These are phyloP conservation scores for Paecilomyces niveus DNA, from an alignment of 2,329 filamentous ascomycete species.

Conservation along the genomic window DNA sequence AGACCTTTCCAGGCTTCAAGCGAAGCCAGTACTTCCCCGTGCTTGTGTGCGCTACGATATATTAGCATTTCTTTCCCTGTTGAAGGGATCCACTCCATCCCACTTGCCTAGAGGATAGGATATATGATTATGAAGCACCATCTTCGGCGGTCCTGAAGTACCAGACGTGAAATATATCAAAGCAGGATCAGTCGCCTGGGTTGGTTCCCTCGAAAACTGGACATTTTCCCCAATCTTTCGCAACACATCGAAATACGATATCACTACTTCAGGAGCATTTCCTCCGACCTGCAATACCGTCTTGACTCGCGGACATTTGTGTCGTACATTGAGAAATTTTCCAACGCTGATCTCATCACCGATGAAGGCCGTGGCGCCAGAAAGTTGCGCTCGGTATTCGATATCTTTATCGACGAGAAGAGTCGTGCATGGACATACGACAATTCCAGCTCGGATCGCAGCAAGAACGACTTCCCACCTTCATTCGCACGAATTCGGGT, in stretches of 20 bases:
- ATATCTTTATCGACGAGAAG: constrained; percentile 34
- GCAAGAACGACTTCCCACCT: constrained; percentile 36
- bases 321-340: constrained; percentile 25
- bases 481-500: not conserved
- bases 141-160: constrained; percentile 35
- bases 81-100: not conserved
- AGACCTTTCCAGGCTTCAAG: constrained; percentile 27
- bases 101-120: constrained; percentile 30
- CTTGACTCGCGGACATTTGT: constrained; percentile 23
- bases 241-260: constrained; percentile 19
- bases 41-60: constrained; percentile 22
- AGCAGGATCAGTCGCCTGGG: constrained; percentile 21
- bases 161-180: constrained; percentile 36
- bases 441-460: constrained; percentile 26
- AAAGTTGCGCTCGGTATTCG: constrained; percentile 27
- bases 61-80: not conserved
- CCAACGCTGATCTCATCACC: constrained; percentile 27
- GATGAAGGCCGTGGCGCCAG: constrained; percentile 29
- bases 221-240: constrained; percentile 16
- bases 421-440: constrained; percentile 33
- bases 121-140: constrained; percentile 35
- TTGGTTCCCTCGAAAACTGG: constrained; percentile 13
- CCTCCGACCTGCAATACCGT: constrained; percentile 25
- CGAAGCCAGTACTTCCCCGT: constrained; percentile 34
- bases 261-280: constrained; percentile 13